Evolutionary conservation across 768 basidiomycete genomes (phyloP).

Genomic region (Tulasnella sp.): DNA sequence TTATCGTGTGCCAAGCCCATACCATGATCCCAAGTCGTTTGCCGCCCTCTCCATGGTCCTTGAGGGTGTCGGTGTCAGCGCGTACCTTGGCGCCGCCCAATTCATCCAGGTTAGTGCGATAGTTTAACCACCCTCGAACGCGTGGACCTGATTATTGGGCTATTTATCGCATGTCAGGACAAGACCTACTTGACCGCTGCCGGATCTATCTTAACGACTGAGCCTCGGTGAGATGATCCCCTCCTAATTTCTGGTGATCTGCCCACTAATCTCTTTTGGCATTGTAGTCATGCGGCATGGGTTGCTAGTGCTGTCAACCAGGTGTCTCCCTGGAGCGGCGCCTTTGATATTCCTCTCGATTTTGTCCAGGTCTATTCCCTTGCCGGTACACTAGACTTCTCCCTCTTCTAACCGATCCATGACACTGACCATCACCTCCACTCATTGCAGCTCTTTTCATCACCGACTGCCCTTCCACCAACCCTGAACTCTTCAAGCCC

Average conservation of each 20-base stretch:
- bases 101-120: slow-evolving; percentile 27
- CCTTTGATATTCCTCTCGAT: slow-evolving; percentile 42
- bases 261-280: no score
- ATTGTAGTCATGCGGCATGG: slow-evolving; percentile 47
- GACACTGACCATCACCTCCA: neutral
- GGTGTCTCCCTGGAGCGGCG: slow-evolving; percentile 42
- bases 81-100: slow-evolving; percentile 47
- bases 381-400: slow-evolving; percentile 24
- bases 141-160: no score
- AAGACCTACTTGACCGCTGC: slow-evolving; percentile 40
- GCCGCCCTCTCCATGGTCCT: slow-evolving; percentile 39
- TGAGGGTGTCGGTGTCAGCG: slow-evolving; percentile 46
- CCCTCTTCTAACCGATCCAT: neutral
- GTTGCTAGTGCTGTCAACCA: slow-evolving; percentile 40
- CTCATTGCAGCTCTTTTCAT: slow-evolving; percentile 35
- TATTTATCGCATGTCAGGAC: slow-evolving; percentile 23
- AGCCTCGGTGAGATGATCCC: slow-evolving; percentile 33
- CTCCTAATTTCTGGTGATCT: no score
- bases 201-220: slow-evolving; percentile 49
- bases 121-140: no score
- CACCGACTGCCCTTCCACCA: slow-evolving; percentile 41
- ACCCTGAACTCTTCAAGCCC: slow-evolving; percentile 40
- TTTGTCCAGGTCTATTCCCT: slow-evolving; percentile 40
- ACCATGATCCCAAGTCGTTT: slow-evolving; percentile 40
- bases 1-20: slow-evolving; percentile 23